Conservation (phyloP, 2,329 filamentous ascomycete species). For the Ophiobolus disseminans region DNA sequence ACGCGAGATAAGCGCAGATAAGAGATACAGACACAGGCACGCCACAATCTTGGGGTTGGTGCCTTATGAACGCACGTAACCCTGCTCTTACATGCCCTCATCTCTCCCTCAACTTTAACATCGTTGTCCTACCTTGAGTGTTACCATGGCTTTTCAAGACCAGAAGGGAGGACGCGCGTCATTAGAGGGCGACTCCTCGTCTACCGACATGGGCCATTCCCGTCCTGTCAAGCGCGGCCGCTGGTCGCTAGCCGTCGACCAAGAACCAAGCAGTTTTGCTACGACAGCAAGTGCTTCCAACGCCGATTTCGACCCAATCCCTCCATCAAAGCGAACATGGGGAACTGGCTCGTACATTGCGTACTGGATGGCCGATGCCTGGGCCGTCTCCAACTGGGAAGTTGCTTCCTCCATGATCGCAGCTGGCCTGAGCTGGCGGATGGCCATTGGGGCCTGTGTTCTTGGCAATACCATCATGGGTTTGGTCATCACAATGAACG, state of each 20-base stretch:
- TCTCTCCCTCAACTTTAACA: no score
- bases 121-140: no score
- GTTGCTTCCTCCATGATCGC: conserved; percentile 43
- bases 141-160: no score
- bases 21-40: no score
- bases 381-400: conserved; percentile 50
- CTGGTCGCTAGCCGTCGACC: conserved; percentile 41
- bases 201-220: conserved; percentile 24
- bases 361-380: conserved; percentile 53
- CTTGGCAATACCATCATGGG: conserved; percentile 41
- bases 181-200: conserved; percentile 12
- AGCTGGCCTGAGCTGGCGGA: conserved; percentile 34
- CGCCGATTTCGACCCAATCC: conserved; percentile 49
- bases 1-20: no score
- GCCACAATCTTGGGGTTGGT: no score
- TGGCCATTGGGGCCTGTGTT: conserved; percentile 44
- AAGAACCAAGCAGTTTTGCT: conserved; percentile 47
- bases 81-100: no score
- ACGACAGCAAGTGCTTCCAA: conserved; percentile 43
- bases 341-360: conserved; percentile 42
- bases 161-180: no score
- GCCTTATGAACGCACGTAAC: no score
- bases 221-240: conserved; percentile 25
- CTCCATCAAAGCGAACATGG: conserved; percentile 49
- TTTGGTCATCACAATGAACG: conserved; percentile 36